Evolutionary conservation across 345 rosid genomes (phyloP), one percentile per base, ranked within the genome.

Genomic region (Eucalyptus guilfoylei): DNA sequence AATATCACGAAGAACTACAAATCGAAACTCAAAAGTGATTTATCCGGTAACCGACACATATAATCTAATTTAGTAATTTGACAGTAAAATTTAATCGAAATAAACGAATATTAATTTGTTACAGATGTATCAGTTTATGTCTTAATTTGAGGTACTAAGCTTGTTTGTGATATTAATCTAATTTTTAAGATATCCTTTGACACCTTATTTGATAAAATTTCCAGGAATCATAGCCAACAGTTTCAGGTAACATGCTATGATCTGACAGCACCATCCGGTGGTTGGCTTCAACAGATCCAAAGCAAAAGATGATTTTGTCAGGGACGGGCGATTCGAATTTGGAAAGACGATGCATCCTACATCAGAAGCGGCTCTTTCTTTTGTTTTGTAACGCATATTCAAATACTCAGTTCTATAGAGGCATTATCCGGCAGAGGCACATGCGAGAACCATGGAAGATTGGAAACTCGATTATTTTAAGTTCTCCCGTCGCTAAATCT

Each of bases 31-130:
- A 52, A 52, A 21, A 52, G 58, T 52, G 2, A 2, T 19, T 52
- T 52, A 52, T 21, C 0, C 4, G 0, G 0, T 3, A 52, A 8
- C 0, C 1, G 12, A 1, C 12, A 55, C 6, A 0, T 24, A 24
- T 55, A 0, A 55, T 24, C 0, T 24, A 55, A 55, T 55, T 55
- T 55, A 24, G 1, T 55, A 24, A 55, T 24, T 24, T 24, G 12
- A 55, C 0, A 2, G 0, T 24, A 55, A 24, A 55, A 55, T 55
- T 55, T 55, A 24, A 55, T 0, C 1, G 1, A 55, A 10, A 10
- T 55, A 23, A 55, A 24, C 0, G 1, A 24, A 24, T 9, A 0
- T 0, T 24, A 55, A 55, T 24, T 55, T 24, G 0, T 55, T 6
- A 55, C 0, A 0, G 0, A 23, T 55, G 10, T 55, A 55, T 8